Evolutionary conservation across 2,329 filamentous ascomycete genomes (phyloP), one percentile per base, ranked within the genome.

Genomic region (Exophiala alcalophila): DNA sequence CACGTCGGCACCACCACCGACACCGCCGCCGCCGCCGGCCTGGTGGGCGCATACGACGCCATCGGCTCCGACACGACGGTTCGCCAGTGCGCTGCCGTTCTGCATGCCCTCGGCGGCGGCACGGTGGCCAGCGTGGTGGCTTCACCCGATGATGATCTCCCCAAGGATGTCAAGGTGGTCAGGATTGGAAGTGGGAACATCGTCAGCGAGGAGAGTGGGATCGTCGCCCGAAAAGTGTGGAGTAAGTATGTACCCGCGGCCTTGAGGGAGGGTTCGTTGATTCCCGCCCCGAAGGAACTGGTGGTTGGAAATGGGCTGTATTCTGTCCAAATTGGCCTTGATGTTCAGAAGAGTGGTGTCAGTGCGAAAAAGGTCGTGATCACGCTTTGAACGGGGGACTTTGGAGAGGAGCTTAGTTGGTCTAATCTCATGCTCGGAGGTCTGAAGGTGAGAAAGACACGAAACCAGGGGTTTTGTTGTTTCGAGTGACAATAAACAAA

Each of bases 211-310:
- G 46, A 59, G 8, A 71, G 69, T 30, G 77, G 87, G n/a, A 83
- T 83, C 5, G 86, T 86, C 71, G 83, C 61, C 2, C 61, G 57
- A 40, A 50, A 56, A 26, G 55, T 40, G 11, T 40, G 37, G 37
- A 29, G 28, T 11, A 16, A 32, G 7, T 40, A 40, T 15, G 23
- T 40, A n/a, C 37, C 37, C 10, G 28, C 37, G 10, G 28, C 37
- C 15, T 26, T 40, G 26, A 15, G 26, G 12, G 10, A 19, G 4
- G 37, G 28, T 10, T n/a, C 19, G 20, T 32, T 40, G 10, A 32
- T 31, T 5, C 10, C 28, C 1, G 21, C 28, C 4, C 37, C 37
- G 1, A 7, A 23, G 10, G 28, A 40, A 16, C 27, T 40, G 4
- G 28, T 40, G 4, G 21, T 40, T 4, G 37, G 37, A 4, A 18